Base-by-base conservation (phyloP, 2,329 filamentous ascomycete genomes). In the Ascomycota sp. region DNA sequence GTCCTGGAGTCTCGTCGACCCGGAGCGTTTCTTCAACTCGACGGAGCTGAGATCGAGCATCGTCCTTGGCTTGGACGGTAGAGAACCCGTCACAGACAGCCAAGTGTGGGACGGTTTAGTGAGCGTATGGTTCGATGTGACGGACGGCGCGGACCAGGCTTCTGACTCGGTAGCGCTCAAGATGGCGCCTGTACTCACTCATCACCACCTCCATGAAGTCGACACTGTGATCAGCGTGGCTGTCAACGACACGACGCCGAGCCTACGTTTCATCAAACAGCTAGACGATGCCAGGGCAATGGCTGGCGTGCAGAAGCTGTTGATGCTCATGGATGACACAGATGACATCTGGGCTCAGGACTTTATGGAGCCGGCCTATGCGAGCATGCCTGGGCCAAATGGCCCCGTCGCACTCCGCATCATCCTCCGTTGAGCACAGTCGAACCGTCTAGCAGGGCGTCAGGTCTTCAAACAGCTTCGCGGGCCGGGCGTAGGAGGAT, bases 291-390 rank as follows among this genome's bases (percentile, higher is more conserved):
- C 25, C n/a, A 26, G 25, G 19, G 25, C n/a, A 12, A 15, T 15
- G 12, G 5, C 25, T 6, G 25, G 25, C 3, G 19, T 26, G 5
- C 13, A 26, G n/a, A 26, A 10, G 4, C 25, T 15, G 4, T 6
- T 26, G 12, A 8, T 26, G 5, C 25, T 15, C 5, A 3, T 26
- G 2, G 19, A 12, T 4, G 25, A 9, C n/a, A 26, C 25, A 8
- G 15, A 28, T 23, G 49, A 52, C 30, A 35, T 46, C 25, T 53
- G 48, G 50, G 44, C 41, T 7, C 49, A 52, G 32, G 48, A 53
- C 34, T 43, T 51, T 23, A 29, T 53, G 22, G 47, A 52, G 33
- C 46, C 48, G 0, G 49, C 37, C 4, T 53, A 46, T 34, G 38
- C 40, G 3, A 47, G 42, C 27, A 50, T 52, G 40, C 49, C 48